These are phyloP conservation scores for Coniochaeta ligniaria DNA, from an alignment of 2,329 filamentous ascomycete species.

Conservation along the genomic window DNA sequence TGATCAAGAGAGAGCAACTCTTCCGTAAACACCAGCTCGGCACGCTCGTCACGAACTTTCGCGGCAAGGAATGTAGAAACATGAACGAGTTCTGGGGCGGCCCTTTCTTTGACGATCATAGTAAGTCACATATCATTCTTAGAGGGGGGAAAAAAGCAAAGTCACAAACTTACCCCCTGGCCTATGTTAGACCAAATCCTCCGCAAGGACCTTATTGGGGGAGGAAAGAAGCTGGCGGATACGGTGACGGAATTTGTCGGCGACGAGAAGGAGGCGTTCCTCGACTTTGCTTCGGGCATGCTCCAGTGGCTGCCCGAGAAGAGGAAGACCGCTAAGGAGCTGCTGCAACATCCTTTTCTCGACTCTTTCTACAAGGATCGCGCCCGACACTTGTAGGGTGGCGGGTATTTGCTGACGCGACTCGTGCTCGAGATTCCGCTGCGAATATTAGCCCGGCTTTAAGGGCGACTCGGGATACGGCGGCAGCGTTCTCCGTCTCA, in stretches of 20 bases:
- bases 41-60: not conserved
- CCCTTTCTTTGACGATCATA: not conserved
- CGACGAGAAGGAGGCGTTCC: not conserved
- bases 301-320: constrained; percentile 18
- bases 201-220: not conserved
- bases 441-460: too few species aligned
- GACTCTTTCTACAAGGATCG: constrained; percentile 6
- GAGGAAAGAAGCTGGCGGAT: constrained; percentile 1
- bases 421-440: too few species aligned
- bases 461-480: too few species aligned
- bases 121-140: not conserved
- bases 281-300: constrained; percentile 8
- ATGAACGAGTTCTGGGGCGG: constrained; percentile 2
- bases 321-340: constrained; percentile 15
- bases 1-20: not conserved
- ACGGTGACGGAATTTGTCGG: not conserved
- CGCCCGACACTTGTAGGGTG: not conserved
- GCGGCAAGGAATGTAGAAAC: not conserved
- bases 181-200: not conserved
- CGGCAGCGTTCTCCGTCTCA: too few species aligned
- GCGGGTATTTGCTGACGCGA: too few species aligned
- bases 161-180: too few species aligned
- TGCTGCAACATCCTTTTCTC: constrained; percentile 14
- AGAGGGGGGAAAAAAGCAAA: too few species aligned
- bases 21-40: not conserved